These are phyloP conservation scores for Trichoderma virens DNA, from an alignment of 495 filamentous ascomycete species.

Conservation along the genomic window DNA sequence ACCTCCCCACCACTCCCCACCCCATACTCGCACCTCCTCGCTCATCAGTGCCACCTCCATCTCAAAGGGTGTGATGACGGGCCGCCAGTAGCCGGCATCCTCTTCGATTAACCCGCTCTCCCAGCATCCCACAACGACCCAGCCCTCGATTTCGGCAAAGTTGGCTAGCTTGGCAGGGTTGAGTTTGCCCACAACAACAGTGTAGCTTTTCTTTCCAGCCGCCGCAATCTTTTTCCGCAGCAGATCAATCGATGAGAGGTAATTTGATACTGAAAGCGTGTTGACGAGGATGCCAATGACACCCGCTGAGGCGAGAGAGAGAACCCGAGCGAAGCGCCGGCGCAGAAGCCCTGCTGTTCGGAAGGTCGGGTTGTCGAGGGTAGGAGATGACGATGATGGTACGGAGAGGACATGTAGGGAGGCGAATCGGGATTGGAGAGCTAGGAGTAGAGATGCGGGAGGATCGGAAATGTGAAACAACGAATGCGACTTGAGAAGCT, in stretches of 20 bases:
- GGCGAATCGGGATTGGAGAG: slow-evolving; percentile 73
- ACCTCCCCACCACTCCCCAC: slow-evolving; percentile 67
- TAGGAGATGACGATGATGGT: slow-evolving; percentile 35
- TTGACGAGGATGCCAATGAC: slow-evolving; percentile 93
- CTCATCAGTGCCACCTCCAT: slow-evolving; percentile 62
- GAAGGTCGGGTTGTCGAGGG: slow-evolving; percentile 22
- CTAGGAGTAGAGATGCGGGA: slow-evolving; percentile 75
- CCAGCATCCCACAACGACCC: slow-evolving; percentile 98
- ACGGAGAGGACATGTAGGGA: slow-evolving; percentile 67
- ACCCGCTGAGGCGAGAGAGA: slow-evolving; percentile 67
- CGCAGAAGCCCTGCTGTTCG: slow-evolving; percentile 50
- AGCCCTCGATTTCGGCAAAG: slow-evolving; percentile 88
- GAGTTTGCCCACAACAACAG: slow-evolving; percentile 92
- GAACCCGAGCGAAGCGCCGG: slow-evolving; percentile 79
- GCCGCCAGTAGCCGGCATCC: slow-evolving; percentile 69
- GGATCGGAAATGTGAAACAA: slow-evolving; percentile 88
- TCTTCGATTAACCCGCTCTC: slow-evolving; percentile 85
- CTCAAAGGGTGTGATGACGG: slow-evolving; percentile 90
- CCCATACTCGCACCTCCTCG: slow-evolving; percentile 67
- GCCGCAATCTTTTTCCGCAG: slow-evolving; percentile 60
- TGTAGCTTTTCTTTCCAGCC: slow-evolving; percentile 87
- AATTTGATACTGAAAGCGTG: slow-evolving; percentile 85
- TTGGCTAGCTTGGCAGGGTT: slow-evolving; percentile 96
- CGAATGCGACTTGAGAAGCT: slow-evolving; percentile 58
- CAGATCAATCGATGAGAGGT: slow-evolving; percentile 68